Evolutionary conservation across 257 asterid genomes (phyloP).

Genomic region (Capsicum baccatum): DNA sequence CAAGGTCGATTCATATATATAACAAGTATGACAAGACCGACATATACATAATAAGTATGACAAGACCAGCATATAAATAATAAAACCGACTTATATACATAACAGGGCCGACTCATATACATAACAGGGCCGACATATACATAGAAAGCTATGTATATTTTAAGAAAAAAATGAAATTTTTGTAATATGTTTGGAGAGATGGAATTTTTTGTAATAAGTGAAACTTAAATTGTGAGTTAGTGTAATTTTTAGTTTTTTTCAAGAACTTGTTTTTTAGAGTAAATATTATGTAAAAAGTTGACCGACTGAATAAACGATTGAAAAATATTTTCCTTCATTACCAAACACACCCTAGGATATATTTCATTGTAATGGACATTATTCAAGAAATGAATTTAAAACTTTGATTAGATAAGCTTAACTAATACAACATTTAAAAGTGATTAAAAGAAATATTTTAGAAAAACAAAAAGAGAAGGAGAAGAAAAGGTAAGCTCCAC

Average conservation of each 20-base stretch:
- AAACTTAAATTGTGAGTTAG: too few species aligned
- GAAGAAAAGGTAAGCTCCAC: slow-evolving; percentile 29
- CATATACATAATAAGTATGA: too few species aligned
- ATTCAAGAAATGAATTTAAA: slow-evolving; percentile 1
- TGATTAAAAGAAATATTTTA: background rate
- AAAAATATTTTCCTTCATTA: background rate
- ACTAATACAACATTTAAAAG: slow-evolving; percentile 6
- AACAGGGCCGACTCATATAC: too few species aligned
- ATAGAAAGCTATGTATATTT: too few species aligned
- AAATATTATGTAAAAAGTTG: background rate
- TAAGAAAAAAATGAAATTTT: too few species aligned
- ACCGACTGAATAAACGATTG: background rate
- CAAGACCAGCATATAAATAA: too few species aligned
- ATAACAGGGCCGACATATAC: too few species aligned
- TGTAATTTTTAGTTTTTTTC: background rate
- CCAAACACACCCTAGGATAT: background rate
- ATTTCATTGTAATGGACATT: background rate
- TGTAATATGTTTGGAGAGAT: too few species aligned
- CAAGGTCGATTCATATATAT: too few species aligned
- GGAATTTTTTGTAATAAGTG: too few species aligned
- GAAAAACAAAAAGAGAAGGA: background rate
- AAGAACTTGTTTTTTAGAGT: background rate
- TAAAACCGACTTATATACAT: too few species aligned
- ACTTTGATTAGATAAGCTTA: background rate
- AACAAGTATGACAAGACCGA: too few species aligned